A percentile compares a stretch with the other conserved stretches of the same genome.
These are phyloP conservation scores for Komagataella populi DNA, from an alignment of 805 yeast genomes.

Conservation along the genomic window DNA sequence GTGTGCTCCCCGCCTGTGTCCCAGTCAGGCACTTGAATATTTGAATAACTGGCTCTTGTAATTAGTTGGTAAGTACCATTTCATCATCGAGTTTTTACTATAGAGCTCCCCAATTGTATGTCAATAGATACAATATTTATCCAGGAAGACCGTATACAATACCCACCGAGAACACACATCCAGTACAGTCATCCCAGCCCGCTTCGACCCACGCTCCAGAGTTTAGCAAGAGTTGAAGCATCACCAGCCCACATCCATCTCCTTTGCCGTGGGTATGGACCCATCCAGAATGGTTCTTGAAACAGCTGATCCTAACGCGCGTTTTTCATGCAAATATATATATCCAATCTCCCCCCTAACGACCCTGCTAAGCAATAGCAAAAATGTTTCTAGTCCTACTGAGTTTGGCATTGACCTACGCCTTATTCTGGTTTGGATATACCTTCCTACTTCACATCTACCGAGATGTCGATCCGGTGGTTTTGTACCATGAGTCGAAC, in stretches of 20 bases:
- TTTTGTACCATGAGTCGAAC: conserved; percentile 51
- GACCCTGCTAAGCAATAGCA: background rate
- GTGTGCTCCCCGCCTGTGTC: no score
- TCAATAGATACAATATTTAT: background rate
- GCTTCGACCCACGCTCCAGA: background rate
- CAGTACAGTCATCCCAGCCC: background rate
- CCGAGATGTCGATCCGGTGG: conserved; percentile 41
- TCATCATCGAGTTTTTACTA: background rate
- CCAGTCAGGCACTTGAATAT: no score
- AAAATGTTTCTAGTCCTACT: background rate
- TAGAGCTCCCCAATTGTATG: background rate
- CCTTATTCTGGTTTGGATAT: background rate
- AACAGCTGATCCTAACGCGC: background rate
- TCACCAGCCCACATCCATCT: background rate
- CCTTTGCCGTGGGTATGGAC: background rate
- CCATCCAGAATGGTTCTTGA: background rate
- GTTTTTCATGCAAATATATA: background rate
- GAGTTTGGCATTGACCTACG: background rate
- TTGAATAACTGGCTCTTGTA: no score
- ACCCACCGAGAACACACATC: no score
- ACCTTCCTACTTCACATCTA: background rate
- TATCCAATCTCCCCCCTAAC: background rate
- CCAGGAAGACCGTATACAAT: background rate
- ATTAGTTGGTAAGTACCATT: background rate
- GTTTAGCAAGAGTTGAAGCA: background rate